phyloP scores from a whole-genome alignment of 2,329 filamentous ascomycete species.

The Cladosporium sp. region DNA sequence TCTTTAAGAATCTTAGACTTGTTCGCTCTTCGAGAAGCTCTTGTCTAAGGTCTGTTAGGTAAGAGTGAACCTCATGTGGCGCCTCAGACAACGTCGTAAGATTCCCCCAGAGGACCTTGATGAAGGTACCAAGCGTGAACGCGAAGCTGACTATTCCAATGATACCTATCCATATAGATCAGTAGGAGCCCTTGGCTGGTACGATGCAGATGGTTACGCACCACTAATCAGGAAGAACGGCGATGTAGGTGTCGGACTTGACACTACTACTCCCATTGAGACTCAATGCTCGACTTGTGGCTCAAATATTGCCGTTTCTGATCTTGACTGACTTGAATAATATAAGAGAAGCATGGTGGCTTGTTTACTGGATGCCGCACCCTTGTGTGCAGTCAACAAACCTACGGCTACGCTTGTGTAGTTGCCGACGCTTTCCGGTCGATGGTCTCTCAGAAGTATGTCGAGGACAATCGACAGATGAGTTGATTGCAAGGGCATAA shows the following conservation, averaged over 20 bases:
- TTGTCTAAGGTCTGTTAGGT: constrained; percentile 37
- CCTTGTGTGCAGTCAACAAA: too few relatives aligned
- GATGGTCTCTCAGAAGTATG: neutral
- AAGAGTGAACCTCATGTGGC: constrained; percentile 35
- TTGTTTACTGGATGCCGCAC: too few relatives aligned
- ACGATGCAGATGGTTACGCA: neutral
- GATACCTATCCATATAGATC: constrained; percentile 17
- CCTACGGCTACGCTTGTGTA: too few relatives aligned
- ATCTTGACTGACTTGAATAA: too few relatives aligned
- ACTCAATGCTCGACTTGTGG: too few relatives aligned
- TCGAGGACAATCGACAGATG: neutral
- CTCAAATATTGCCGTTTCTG: too few relatives aligned
- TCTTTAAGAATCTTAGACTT: constrained; percentile 29
- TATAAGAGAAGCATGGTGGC: too few relatives aligned
- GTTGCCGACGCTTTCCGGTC: neutral
- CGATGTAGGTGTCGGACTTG: constrained; percentile 1
- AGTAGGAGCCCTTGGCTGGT: too few relatives aligned
- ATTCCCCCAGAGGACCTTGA: constrained; percentile 39
- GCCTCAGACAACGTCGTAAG: constrained; percentile 35
- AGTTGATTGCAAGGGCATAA: too few relatives aligned
- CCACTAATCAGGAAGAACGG: constrained; percentile 10
- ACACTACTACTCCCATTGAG: constrained; percentile 5
- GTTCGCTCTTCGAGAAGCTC: constrained; percentile 38
- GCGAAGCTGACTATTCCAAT: constrained; percentile 41
- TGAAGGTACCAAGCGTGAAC: constrained; percentile 40